Evolutionary conservation across 495 filamentous ascomycete genomes (phyloP), one percentile per base, ranked within the genome.

Genomic region (Annulohypoxylon nitens): DNA sequence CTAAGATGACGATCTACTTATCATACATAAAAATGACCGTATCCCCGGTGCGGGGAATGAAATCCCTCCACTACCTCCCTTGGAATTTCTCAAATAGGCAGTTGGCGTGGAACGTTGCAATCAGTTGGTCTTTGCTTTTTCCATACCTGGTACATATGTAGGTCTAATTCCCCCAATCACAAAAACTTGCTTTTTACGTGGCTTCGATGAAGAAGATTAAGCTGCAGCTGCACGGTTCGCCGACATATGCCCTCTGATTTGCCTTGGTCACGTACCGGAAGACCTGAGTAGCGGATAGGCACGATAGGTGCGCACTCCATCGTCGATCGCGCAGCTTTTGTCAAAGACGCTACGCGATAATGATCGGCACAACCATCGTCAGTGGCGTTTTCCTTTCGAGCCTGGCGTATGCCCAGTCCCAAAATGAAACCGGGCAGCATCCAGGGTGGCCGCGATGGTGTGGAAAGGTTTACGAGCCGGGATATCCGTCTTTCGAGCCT

Each of bases 401-500:
- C 4, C 25, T 66, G 43, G 45, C 14, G 11, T 53, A 18, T 20
- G 75, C 77, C 6, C 75, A 74, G 26, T 69, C 65, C 9, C 61
- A 77, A 36, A 71, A 74, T 9, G 72, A 81, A 39, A 84, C 82
- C 0, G 83, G 84, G 0, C 69, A 81, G 11, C 78, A 86, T 61
- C 69, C 80, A 6, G 84, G 84, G 30, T 83, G 82, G 83, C 83
- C 82, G 18, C 76, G 84, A 36, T 90, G 88, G 88, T 90, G 88
- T 69, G 88, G 88, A 4, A 90, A 89, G 69, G 88, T 88, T 0
- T 90, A 90, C 72, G 64, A 83, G 48, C 53, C 84, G 7, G 85
- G 82, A 78, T 89, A 89, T 76, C 81, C 83, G 0, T 83, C 81
- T 3, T 90, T 89, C 71, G 82, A 90, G 45, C 90, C 90, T 0